phyloP scores from a whole-genome alignment of 225 moss, liverwort and hornwort species.

The Bryoerythrophyllum caledonicum region DNA sequence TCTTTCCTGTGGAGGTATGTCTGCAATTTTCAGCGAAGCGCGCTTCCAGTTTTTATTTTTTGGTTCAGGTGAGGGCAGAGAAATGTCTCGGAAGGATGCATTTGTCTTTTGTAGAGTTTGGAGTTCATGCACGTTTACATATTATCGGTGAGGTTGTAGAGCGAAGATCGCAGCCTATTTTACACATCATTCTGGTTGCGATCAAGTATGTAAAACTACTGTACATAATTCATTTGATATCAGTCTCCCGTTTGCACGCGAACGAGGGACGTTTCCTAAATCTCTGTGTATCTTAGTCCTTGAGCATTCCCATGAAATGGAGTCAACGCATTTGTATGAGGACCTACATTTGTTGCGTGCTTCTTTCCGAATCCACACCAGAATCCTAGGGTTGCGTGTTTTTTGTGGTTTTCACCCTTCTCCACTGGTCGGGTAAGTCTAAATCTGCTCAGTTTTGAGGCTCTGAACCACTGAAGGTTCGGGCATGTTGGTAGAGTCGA shows the following conservation, averaged over 20 bases:
- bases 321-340: neutral
- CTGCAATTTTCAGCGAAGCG: too few species aligned
- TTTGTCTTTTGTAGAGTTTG: neutral
- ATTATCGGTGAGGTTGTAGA: slow-evolving; percentile 10
- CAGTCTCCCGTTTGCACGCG: neutral
- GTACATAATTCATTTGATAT: slow-evolving; percentile 35
- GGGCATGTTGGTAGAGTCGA: too few species aligned
- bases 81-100: neutral
- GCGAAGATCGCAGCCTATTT: neutral
- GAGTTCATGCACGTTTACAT: neutral
- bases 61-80: neutral
- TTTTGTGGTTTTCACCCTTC: neutral
- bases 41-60: slow-evolving; percentile 16
- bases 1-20: too few species aligned
- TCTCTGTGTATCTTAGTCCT: too few species aligned
- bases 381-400: neutral
- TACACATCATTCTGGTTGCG: slow-evolving; percentile 8
- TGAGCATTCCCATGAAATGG: too few species aligned
- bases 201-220: slow-evolving; percentile 26
- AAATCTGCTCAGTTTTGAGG: too few species aligned
- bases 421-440: too few species aligned
- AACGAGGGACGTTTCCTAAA: too few species aligned
- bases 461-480: too few species aligned
- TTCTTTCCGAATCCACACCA: neutral
- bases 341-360: neutral